Evolutionary conservation across 2,329 filamentous ascomycete genomes (phyloP), one percentile per base, ranked within the genome.

Genomic region (Alternaria postmessia): DNA sequence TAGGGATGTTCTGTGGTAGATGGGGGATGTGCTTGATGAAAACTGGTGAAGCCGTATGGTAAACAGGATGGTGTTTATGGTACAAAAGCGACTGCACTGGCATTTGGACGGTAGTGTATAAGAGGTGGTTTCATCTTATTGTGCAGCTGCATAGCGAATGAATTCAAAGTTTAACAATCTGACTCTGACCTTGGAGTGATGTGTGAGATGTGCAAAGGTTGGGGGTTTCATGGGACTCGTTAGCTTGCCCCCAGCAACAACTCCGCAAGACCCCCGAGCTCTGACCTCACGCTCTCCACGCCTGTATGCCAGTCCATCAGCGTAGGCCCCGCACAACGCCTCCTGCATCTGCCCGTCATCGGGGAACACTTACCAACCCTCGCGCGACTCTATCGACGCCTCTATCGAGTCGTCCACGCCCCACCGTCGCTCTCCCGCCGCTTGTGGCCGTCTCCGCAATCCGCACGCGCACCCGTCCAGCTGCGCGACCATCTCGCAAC

Each of bases 221-320:
- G n/a, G 28, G 32, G 14, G 26, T 36, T 20, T 44, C 28, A 52
- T 28, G 30, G 47, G 32, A n/a, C 39, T 52, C 18, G 46, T 41
- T 43, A 57, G 47, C 24, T 39, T 30, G 53, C 34, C 43, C 36
- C 34, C 53, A 57, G 46, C 26, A 48, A 61, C 47, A 62, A 63
- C 63, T 73, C 64, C 64, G 64, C 69, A 70, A 34, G 54, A 65
- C 62, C 53, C 65, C 66, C 63, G 70, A 61, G 63, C 58, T 66
- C 62, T 61, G 69, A 74, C 72, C 64, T 71, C 71, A 70, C 63
- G 54, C 61, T 53, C 52, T 42, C 34, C 65, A 57, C 64, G 39
- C 61, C 63, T 52, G 36, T 20, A 26, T 41, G 49, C 54, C 38
- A 56, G 64, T 59, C 61, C 70, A 74, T 76, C 72, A 62, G 54